These are phyloP conservation scores for Pugionium cornutum DNA, from an alignment of 345 rosid species.

Conservation along the genomic window DNA sequence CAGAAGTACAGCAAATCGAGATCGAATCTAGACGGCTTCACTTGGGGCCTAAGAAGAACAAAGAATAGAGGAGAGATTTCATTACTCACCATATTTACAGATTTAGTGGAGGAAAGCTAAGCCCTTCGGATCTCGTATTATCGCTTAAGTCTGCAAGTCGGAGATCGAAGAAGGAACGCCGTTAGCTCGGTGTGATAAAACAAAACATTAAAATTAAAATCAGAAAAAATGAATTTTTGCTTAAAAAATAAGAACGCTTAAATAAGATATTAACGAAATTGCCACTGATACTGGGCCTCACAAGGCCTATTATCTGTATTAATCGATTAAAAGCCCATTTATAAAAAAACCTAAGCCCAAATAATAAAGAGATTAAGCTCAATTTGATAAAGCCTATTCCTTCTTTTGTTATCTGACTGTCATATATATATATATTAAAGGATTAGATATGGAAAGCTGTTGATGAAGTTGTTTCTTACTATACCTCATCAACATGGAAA, in stretches of 20 bases:
- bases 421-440: too few relatives aligned
- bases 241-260: slow-evolving; percentile 24
- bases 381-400: too few relatives aligned
- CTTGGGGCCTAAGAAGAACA: slow-evolving; percentile 25
- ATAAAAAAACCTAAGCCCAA: too few relatives aligned
- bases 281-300: slow-evolving; percentile 31
- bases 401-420: too few relatives aligned
- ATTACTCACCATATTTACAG: slow-evolving; percentile 35
- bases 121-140: slow-evolving; percentile 30
- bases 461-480: too few relatives aligned
- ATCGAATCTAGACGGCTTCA: slow-evolving; percentile 29
- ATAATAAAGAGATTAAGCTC: too few relatives aligned
- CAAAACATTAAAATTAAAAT: not conserved
- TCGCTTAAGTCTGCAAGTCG: slow-evolving; percentile 35
- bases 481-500: too few relatives aligned
- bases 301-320: not conserved
- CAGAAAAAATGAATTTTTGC: not conserved
- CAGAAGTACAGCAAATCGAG: slow-evolving; percentile 20
- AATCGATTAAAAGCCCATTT: too few relatives aligned
- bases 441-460: too few relatives aligned
- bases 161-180: slow-evolving; percentile 35
- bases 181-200: slow-evolving; percentile 33
- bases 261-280: slow-evolving; percentile 17
- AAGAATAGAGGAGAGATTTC: slow-evolving; percentile 13
- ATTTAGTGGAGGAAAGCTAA: slow-evolving; percentile 19